phyloP scores from a whole-genome alignment of 31 red algal species.

The Odonthalia washingtoniensis region DNA sequence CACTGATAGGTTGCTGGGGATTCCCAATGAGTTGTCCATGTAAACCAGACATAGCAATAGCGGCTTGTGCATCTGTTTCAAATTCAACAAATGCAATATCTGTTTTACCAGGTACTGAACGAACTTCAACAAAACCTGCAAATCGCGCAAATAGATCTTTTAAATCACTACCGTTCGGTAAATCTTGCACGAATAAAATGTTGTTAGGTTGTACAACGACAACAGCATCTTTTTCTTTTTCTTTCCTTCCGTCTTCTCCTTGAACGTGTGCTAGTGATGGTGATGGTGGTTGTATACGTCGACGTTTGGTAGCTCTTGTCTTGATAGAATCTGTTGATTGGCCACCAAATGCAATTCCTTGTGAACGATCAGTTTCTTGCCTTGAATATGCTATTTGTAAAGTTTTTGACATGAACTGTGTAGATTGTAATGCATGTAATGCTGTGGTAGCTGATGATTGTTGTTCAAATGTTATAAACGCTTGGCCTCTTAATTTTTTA shows the following conservation, averaged over 20 bases:
- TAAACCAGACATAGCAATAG: slow-evolving; percentile 74
- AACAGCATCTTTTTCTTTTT: neutral
- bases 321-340: slow-evolving; percentile 27
- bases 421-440: slow-evolving; percentile 55
- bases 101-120: slow-evolving; percentile 57
- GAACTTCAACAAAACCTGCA: slow-evolving; percentile 81
- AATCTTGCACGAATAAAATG: slow-evolving; percentile 71
- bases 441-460: slow-evolving; percentile 76
- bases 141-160: slow-evolving; percentile 70
- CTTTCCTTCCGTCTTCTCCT: neutral
- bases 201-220: slow-evolving; percentile 56
- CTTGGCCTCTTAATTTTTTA: slow-evolving; percentile 81
- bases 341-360: slow-evolving; percentile 44
- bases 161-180: slow-evolving; percentile 48
- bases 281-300: neutral
- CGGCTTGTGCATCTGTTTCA: slow-evolving; percentile 66
- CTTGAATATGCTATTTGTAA: slow-evolving; percentile 75
- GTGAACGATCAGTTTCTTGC: slow-evolving; percentile 43
- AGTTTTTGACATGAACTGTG: slow-evolving; percentile 64
- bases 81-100: slow-evolving; percentile 89
- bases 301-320: slow-evolving; percentile 16
- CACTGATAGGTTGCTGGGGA: slow-evolving; percentile 45
- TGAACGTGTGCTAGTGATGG: neutral
- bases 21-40: slow-evolving; percentile 42
- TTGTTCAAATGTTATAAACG: slow-evolving; percentile 86